phyloP scores from a whole-genome alignment of 2,329 filamentous ascomycete genomes.

The Pestalotiopsis sp. region DNA sequence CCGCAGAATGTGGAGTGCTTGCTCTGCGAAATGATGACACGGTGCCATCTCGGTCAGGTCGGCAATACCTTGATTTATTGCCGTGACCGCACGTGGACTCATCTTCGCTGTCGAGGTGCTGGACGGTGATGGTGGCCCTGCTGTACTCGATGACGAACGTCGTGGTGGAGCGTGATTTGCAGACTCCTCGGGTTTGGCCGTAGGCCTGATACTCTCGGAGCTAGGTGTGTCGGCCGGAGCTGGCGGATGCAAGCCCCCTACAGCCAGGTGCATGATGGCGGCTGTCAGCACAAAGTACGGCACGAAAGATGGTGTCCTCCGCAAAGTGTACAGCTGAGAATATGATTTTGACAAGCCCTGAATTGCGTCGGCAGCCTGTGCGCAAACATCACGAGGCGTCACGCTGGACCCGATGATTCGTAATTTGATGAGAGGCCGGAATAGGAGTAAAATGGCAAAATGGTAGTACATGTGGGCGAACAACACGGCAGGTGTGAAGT shows the following conservation, averaged over 20 bases:
- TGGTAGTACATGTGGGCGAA: constrained; percentile 76
- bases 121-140: constrained; percentile 18
- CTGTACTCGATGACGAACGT: constrained; percentile 7
- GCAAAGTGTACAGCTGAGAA: constrained; percentile 58
- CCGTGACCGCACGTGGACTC: constrained; percentile 42
- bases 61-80: constrained; percentile 55
- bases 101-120: constrained; percentile 28
- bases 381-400: constrained; percentile 66
- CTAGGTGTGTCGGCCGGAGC: constrained; percentile 21
- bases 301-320: constrained; percentile 61
- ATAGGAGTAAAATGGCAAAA: constrained; percentile 71
- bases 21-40: constrained; percentile 62
- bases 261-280: constrained; percentile 61
- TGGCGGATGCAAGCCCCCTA: constrained; percentile 40
- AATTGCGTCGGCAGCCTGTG: constrained; percentile 61
- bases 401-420: constrained; percentile 65
- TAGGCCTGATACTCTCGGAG: constrained; percentile 21
- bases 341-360: constrained; percentile 58
- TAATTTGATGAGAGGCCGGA: constrained; percentile 70
- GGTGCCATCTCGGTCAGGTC: constrained; percentile 63
- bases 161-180: constrained; percentile 6
- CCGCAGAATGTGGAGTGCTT: constrained; percentile 60
- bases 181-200: constrained; percentile 19
- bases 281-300: constrained; percentile 64
- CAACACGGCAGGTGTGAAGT: constrained; percentile 72